Evolutionary conservation across 1,284 basidiomycete species (phyloP).

Genomic region (Malassezia sympodialis): DNA sequence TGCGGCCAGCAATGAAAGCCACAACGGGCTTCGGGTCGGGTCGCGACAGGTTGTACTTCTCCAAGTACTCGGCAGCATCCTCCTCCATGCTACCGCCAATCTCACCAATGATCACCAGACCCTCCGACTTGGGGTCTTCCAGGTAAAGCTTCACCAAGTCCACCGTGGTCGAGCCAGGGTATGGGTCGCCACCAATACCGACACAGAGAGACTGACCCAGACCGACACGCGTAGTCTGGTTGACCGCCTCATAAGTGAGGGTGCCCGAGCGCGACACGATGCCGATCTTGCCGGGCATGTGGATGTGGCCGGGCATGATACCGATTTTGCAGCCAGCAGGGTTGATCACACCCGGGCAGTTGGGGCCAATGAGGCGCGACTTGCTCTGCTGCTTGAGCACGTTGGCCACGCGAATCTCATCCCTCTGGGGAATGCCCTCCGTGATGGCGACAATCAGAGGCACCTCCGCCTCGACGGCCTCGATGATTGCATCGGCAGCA

Average conservation of each 20-base stretch:
- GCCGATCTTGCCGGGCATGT: slow-evolving; percentile 72
- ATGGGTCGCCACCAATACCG: slow-evolving; percentile 97
- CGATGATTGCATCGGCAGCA: slow-evolving; percentile 47
- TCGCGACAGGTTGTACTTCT: slow-evolving; percentile 81
- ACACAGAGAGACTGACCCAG: slow-evolving; percentile 93
- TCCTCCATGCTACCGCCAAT: slow-evolving; percentile 99
- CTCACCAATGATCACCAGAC: slow-evolving; percentile 95
- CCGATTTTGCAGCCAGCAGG: slow-evolving; percentile 96
- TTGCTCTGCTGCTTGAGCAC: slow-evolving; percentile 87
- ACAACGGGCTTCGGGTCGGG: slow-evolving; percentile 86
- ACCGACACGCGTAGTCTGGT: slow-evolving; percentile 87
- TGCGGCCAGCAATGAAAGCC: slow-evolving; percentile 87
- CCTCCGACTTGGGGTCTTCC: slow-evolving; percentile 63
- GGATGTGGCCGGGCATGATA: slow-evolving; percentile 96
- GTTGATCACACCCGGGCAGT: slow-evolving; percentile 97
- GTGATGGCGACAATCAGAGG: slow-evolving; percentile 46
- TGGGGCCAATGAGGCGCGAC: slow-evolving; percentile 72
- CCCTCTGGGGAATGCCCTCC: slow-evolving; percentile 47
- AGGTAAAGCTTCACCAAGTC: slow-evolving; percentile 96
- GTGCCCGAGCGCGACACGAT: slow-evolving; percentile 62
- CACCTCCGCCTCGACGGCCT: slow-evolving; percentile 46
- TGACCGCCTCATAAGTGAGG: slow-evolving; percentile 46
- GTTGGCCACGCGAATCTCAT: slow-evolving; percentile 60
- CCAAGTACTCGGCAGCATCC: slow-evolving; percentile 91
- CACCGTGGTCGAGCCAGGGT: slow-evolving; percentile 89